Evolutionary conservation across 2,329 filamentous ascomycete species (phyloP).

Genomic region (Fusarium sarcochroum): DNA sequence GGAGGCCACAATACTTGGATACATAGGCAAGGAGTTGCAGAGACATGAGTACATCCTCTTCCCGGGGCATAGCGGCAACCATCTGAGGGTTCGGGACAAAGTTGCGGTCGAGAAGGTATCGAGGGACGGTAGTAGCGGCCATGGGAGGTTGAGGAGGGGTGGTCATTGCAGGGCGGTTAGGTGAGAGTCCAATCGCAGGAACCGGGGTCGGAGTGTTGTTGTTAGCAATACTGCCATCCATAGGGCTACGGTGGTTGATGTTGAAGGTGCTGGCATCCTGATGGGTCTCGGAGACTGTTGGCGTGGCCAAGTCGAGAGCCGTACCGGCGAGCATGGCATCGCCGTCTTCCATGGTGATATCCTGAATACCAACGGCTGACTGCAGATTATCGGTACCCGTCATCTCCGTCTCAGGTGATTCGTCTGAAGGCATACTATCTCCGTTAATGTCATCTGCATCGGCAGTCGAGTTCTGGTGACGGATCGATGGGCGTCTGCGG

Average conservation of each 20-base stretch:
- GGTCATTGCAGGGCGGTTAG: conserved; percentile 77
- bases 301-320: conserved; percentile 80
- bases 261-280: conserved; percentile 93
- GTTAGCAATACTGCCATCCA: conserved; percentile 88
- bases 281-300: conserved; percentile 82
- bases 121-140: conserved; percentile 79
- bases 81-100: conserved; percentile 79
- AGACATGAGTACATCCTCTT: conserved; percentile 98
- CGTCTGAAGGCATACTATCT: conserved; percentile 86
- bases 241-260: conserved; percentile 86
- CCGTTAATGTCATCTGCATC: conserved; percentile 89
- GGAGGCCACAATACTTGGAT: conserved; percentile 97
- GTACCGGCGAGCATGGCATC: conserved; percentile 84
- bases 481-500: conserved; percentile 84
- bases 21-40: conserved; percentile 97
- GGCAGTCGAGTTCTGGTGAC: conserved; percentile 91
- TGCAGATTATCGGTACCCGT: conserved; percentile 85
- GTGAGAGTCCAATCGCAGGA: conserved; percentile 79
- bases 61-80: conserved; percentile 91
- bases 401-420: conserved; percentile 81
- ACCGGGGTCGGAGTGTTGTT: conserved; percentile 76
- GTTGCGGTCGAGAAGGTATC: conserved; percentile 83
- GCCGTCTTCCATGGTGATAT: conserved; percentile 83
- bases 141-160: conserved; percentile 82
- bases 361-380: conserved; percentile 86